Conservation (phyloP, 345 rosid species). For the Nephelium lappaceum region DNA sequence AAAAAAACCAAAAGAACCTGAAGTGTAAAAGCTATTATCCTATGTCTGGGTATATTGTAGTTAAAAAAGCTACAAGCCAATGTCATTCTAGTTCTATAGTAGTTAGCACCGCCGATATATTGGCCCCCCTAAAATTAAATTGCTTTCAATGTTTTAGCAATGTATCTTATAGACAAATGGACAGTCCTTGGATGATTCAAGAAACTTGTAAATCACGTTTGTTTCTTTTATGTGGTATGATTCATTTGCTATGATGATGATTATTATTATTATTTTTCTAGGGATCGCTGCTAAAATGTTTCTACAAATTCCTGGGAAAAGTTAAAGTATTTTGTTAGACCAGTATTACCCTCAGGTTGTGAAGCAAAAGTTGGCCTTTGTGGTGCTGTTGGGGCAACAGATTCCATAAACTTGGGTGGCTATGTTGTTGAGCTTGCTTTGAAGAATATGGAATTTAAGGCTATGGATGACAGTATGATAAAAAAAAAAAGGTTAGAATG, state of each 20-base stretch:
- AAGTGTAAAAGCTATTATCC: no score
- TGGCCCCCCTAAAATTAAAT: not conserved
- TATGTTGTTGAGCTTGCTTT: constrained; percentile 98
- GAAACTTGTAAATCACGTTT: not conserved
- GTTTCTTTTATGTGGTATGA: not conserved
- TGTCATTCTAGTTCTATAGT: no score
- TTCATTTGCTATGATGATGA: not conserved
- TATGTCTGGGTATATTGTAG: no score
- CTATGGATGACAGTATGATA: constrained; percentile 93
- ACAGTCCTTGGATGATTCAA: not conserved
- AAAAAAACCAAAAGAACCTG: no score
- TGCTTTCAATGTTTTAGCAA: not conserved
- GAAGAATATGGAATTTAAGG: constrained; percentile 99
- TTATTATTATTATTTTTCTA: not conserved
- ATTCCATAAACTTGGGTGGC: constrained; percentile 86
- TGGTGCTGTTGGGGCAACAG: constrained; percentile 82
- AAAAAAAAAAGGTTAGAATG: constrained; percentile 74
- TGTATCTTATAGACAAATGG: not conserved
- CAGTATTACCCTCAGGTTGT: constrained; percentile 89
- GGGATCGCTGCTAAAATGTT: constrained; percentile 25
- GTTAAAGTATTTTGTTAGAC: constrained; percentile 84
- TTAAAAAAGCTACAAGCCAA: not conserved
- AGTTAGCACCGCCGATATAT: not conserved
- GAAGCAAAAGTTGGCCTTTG: constrained; percentile 70
- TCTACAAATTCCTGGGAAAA: constrained; percentile 63